Evolutionary conservation across 129 eudicot genomes (phyloP), one percentile per base, ranked within the genome.

Genomic region (Artemisia tridentata): DNA sequence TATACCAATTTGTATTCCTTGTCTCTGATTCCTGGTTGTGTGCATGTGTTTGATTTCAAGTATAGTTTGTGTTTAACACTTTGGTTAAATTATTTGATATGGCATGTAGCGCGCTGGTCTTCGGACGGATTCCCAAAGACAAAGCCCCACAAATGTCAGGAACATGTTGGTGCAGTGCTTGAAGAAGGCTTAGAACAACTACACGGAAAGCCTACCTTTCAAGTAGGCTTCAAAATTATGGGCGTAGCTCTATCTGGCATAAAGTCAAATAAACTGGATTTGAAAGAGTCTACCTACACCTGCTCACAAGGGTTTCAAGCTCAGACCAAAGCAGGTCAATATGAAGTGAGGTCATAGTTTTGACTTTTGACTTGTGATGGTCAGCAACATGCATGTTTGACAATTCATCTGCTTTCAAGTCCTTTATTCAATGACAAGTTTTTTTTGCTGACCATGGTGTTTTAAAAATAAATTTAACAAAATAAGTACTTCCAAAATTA

Each of bases 201-300:
- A 43, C 70, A 87, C 7, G 92, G 85, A 25, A 89, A 78, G 29
- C 98, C 98, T 31, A 89, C 90, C n/a, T 93, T 93, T 69, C 71
- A 62, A 76, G 98, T 85, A 34, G 75, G 77, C 29, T 92, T 92
- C 80, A 84, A 75, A 69, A 80, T 92, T 18, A 89, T 87, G 98
- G 92, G 98, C 3, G 85, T 82, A 49, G 96, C 96, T 69, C 88
- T 92, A 52, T 93, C 98, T 7, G 96, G 98, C 18, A 72, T 93
- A 29, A 80, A 89, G 73, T 83, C 87, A 7, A 91, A 82, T 58
- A 90, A 87, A 50, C 55, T 93, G 77, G 98, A 93, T 79, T 10
- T 87, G 20, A 83, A 23, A 81, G 82, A 93, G 89, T 77, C 69
- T 85, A 51, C 83, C 92, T 23, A 41, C 86, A 2, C 92, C 95